Evolutionary conservation across 2,329 filamentous ascomycete genomes (phyloP).

Genomic region (Sphaerulina vaccinii): DNA sequence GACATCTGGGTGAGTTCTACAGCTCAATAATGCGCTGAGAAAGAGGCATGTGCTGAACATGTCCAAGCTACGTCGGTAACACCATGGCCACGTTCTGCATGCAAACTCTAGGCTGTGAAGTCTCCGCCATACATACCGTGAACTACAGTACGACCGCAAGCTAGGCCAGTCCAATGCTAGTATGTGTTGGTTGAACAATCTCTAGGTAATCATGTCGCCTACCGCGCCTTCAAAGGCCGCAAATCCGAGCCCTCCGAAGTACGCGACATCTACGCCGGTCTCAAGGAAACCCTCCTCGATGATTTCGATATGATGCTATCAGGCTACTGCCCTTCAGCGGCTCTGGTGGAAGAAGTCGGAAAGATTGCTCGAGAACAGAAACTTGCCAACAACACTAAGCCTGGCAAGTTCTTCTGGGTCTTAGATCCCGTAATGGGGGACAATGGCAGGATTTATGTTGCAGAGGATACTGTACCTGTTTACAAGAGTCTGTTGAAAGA

Average conservation of each 20-base stretch:
- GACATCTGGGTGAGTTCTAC: conserved; percentile 65
- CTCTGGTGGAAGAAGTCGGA: conserved; percentile 79
- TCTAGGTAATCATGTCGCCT: conserved; percentile 90
- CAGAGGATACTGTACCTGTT: conserved; percentile 83
- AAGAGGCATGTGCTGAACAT: conserved; percentile 20
- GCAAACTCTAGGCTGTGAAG: conserved; percentile 90
- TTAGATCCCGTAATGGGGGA: conserved; percentile 98
- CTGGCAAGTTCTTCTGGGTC: conserved; percentile 91
- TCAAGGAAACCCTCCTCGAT: conserved; percentile 79
- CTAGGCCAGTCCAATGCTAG: not conserved
- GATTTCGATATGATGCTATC: conserved; percentile 94
- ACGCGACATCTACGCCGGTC: conserved; percentile 75
- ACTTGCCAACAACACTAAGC: conserved; percentile 58
- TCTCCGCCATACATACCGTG: conserved; percentile 91
- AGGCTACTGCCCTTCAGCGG: conserved; percentile 87
- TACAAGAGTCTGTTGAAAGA: conserved; percentile 77
- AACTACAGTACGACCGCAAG: conserved; percentile 72
- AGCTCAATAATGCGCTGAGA: not conserved
- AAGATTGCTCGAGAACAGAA: conserved; percentile 79
- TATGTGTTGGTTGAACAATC: not conserved
- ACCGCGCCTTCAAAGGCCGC: conserved; percentile 82
- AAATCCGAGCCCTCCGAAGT: conserved; percentile 80
- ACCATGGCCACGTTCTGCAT: conserved; percentile 95
- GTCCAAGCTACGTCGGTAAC: conserved; percentile 85
- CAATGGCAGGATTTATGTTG: conserved; percentile 87